Conservation (phyloP, 2,329 filamentous ascomycete species). For the Microcyclospora pomicola region DNA sequence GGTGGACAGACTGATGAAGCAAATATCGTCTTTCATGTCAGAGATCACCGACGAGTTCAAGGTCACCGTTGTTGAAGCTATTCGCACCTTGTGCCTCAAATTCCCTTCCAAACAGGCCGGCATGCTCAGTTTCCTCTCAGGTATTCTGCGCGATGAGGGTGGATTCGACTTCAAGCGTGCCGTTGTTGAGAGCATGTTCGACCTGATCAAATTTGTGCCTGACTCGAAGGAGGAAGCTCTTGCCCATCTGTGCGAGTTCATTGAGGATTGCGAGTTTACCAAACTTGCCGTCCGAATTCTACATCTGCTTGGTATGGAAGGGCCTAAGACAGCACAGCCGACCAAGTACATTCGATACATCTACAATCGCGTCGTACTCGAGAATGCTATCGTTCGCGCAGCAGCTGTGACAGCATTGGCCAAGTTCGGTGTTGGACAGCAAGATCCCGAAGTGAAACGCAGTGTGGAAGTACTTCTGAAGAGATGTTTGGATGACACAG, state of each 20-base stretch:
- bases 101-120: constrained; percentile 97
- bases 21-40: constrained; percentile 95
- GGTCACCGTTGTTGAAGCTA: constrained; percentile 98
- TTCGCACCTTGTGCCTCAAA: constrained; percentile 89
- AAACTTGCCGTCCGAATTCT: constrained; percentile 92
- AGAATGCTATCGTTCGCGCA: constrained; percentile 90
- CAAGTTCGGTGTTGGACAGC: constrained; percentile 94
- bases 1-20: constrained; percentile 95
- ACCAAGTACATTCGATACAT: constrained; percentile 99
- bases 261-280: constrained; percentile 98
- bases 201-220: constrained; percentile 96
- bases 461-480: constrained; percentile 87
- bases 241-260: constrained; percentile 94
- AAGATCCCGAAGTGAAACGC: constrained; percentile 91
- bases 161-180: constrained; percentile 97
- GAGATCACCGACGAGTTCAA: constrained; percentile 99
- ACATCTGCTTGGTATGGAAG: constrained; percentile 85
- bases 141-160: constrained; percentile 91
- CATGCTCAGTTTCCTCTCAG: constrained; percentile 93
- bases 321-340: constrained; percentile 85
- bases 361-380: constrained; percentile 93
- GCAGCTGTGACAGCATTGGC: constrained; percentile 90
- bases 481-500: constrained; percentile 87
- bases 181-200: constrained; percentile 98
- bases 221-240: constrained; percentile 72